A percentile compares a stretch with the other conserved stretches of the same genome.
Conservation (phyloP, 768 basidiomycete genomes). For the Boletales sp. region DNA sequence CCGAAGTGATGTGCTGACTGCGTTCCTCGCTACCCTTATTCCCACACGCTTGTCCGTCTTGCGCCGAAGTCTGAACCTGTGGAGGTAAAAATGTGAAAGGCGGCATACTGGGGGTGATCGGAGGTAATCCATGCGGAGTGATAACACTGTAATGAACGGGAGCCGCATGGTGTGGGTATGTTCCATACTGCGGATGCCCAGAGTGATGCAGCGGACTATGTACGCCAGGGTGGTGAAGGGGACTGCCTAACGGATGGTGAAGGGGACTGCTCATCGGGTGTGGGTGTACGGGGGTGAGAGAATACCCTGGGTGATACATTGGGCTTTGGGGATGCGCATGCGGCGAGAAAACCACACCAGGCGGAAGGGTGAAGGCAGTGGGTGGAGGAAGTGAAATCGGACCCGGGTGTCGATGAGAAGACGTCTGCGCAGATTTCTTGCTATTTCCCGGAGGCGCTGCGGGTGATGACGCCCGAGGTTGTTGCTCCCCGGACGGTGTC, state of each 20-base stretch:
- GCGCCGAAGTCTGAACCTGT: slow-evolving; percentile 27
- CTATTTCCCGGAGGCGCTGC: slow-evolving; percentile 9
- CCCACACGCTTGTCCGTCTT: slow-evolving; percentile 11
- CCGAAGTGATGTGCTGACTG: neutral
- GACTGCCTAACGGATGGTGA: slow-evolving; percentile 36
- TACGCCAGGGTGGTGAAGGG: slow-evolving; percentile 27
- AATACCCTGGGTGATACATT: slow-evolving; percentile 35
- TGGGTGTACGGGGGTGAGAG: slow-evolving; percentile 26
- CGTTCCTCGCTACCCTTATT: slow-evolving; percentile 1
- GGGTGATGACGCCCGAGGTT: slow-evolving; percentile 8
- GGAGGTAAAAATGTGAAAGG: slow-evolving; percentile 81
- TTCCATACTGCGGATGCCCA: slow-evolving; percentile 25
- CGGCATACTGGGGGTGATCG: slow-evolving; percentile 97
- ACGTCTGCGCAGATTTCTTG: slow-evolving; percentile 17
- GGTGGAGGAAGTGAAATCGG: slow-evolving; percentile 68
- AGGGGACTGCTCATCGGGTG: slow-evolving; percentile 33
- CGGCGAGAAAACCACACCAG: slow-evolving; percentile 31
- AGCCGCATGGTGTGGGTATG: slow-evolving; percentile 22
- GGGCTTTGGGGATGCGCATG: slow-evolving; percentile 37
- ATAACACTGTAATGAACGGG: slow-evolving; percentile 36
- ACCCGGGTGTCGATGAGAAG: slow-evolving; percentile 59
- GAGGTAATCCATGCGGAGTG: slow-evolving; percentile 81
- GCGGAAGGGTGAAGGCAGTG: slow-evolving; percentile 42
- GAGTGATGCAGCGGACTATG: slow-evolving; percentile 32
- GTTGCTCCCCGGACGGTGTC: slow-evolving; percentile 16